Evolutionary conservation across 768 basidiomycete species (phyloP).

Genomic region (Terana coerulea): DNA sequence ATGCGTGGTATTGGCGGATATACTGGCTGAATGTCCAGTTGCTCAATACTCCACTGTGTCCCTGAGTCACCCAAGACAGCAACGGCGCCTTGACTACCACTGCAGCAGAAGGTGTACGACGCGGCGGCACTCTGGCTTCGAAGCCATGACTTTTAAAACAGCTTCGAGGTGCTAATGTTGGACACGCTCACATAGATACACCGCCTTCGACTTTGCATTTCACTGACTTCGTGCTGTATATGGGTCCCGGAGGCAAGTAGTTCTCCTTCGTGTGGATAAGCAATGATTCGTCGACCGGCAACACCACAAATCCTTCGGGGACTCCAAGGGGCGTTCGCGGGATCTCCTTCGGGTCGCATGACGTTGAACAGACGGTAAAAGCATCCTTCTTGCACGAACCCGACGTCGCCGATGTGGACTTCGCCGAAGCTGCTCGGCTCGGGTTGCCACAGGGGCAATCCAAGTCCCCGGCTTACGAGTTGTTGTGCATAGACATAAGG

Average conservation of each 20-base stretch:
- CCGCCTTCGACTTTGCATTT: background rate
- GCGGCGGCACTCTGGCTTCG: too few species aligned
- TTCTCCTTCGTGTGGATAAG: background rate
- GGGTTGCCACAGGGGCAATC: constrained; percentile 19
- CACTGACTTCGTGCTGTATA: background rate
- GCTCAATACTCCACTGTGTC: background rate
- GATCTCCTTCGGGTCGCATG: background rate
- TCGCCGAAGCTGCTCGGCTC: constrained; percentile 9
- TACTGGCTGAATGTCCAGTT: constrained; percentile 1
- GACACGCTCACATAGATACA: background rate
- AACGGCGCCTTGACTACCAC: background rate
- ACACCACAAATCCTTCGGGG: background rate
- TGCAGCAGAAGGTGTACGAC: background rate
- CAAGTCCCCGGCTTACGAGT: constrained; percentile 8
- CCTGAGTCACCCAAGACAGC: background rate
- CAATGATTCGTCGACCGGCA: background rate
- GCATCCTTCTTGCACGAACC: background rate
- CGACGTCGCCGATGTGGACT: constrained; percentile 1
- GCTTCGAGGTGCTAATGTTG: background rate
- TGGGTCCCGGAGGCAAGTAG: background rate
- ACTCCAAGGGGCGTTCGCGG: background rate
- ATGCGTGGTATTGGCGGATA: constrained; percentile 5
- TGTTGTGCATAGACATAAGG: constrained; percentile 17
- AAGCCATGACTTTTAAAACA: background rate
- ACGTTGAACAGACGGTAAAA: constrained; percentile 1